phyloP scores from a whole-genome alignment of 2,329 filamentous ascomycete genomes.

The Epichloe festucae region DNA sequence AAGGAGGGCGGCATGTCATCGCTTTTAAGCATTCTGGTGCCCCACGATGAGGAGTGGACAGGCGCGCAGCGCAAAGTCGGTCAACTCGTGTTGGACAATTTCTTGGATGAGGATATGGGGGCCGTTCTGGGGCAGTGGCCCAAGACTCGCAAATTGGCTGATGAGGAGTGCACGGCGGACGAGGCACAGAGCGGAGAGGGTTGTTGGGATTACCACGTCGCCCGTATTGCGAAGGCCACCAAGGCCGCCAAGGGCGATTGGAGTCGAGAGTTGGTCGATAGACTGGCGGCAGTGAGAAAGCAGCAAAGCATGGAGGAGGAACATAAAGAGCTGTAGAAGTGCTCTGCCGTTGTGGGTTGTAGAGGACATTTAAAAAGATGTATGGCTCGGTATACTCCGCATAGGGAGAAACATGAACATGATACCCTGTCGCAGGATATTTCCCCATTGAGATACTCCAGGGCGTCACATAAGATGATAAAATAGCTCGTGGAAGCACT shows the following conservation, averaged over 20 bases:
- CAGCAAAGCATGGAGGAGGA: constrained; percentile 8
- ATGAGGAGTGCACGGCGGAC: constrained; percentile 22
- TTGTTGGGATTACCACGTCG: constrained; percentile 46
- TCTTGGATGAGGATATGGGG: constrained; percentile 53
- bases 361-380: too few species aligned
- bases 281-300: constrained; percentile 21
- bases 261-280: constrained; percentile 29
- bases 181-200: constrained; percentile 28
- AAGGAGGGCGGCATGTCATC: constrained; percentile 37
- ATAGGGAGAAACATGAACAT: too few species aligned
- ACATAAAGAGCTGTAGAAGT: constrained; percentile 21
- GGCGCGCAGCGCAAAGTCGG: constrained; percentile 40
- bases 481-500: too few species aligned
- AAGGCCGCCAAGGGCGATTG: constrained; percentile 27
- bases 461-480: too few species aligned
- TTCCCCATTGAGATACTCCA: too few species aligned
- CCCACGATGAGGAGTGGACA: constrained; percentile 34
- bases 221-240: constrained; percentile 24
- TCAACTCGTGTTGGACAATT: constrained; percentile 49
- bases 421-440: too few species aligned
- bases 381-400: too few species aligned
- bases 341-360: too few species aligned
- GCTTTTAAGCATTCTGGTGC: constrained; percentile 39
- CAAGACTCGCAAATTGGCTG: constrained; percentile 18
- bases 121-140: constrained; percentile 46